Base-by-base conservation (phyloP, 345 rosid genomes). In the Turritis glabra region DNA sequence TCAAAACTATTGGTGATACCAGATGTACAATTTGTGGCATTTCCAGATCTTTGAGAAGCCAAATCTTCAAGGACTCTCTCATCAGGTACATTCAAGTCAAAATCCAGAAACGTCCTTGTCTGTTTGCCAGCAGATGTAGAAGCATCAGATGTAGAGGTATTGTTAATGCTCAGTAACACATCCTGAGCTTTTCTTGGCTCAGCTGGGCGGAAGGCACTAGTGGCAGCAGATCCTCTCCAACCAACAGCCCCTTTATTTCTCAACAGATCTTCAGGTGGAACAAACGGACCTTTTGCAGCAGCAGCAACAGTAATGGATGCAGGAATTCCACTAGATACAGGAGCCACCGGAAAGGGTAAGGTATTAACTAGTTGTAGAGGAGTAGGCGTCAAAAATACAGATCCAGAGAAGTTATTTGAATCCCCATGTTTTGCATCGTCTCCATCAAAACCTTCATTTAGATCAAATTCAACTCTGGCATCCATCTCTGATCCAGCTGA, bases 151-250 rank as follows among this genome's bases (percentile, higher is more conserved):
- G 67, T 27, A 76, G 78, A 79, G n/a, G 50, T 21, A 44, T 50
- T 67, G n/a, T 63, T 67, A 4, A 80, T 66, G 61, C 82, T 61
- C 15, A 80, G 43, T 19, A 79, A 69, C 78, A 79, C 82, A 62
- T 88, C 97, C 56, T 76, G 35, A 19, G 38, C 19, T 75, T 85
- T 91, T 77, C 97, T 80, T 13, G 97, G 96, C 80, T 88, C 98
- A 60, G 98, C 96, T 21, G 98, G 98, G 10, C 98, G 84, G 80
- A 94, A 94, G 12, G 98, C 98, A 80, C 98, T 94, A 19, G 98
- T 94, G 48, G 98, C 98, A 1, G 97, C 98, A 23, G 97, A 89
- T 56, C 98, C 98, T 82, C 89, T 94, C 98, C 98, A 94, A 43
- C 98, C 97, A 82, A 89, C 80, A 64, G 78, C 81, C 29, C 81